Percentiles rank a stretch among this genome's conserved stretches.
Conservation (phyloP, 345 rosid species). For the Dipteronia dyeriana region DNA sequence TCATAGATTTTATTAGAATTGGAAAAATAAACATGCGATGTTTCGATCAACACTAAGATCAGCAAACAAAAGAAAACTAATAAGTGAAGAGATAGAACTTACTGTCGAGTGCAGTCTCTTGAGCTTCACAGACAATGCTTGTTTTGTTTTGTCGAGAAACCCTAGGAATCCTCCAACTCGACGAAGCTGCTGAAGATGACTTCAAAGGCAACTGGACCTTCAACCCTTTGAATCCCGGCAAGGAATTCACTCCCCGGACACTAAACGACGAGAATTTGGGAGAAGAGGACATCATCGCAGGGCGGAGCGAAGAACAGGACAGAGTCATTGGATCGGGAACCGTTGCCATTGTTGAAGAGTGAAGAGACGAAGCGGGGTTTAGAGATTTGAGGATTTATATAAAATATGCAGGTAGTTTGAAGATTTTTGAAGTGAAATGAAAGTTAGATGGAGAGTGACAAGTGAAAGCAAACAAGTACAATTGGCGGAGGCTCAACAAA, state of each 20-base stretch:
- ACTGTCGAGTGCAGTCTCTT: conserved; percentile 48
- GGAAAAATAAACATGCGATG: not conserved
- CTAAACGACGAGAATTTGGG: conserved; percentile 23
- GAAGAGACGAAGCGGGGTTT: not conserved
- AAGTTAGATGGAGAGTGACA: conserved; percentile 18
- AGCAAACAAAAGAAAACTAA: not conserved
- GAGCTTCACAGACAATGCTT: conserved; percentile 56
- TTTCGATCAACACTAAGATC: not conserved
- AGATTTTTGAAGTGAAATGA: conserved; percentile 4
- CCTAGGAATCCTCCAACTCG: conserved; percentile 29
- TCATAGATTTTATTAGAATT: not conserved
- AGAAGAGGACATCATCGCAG: conserved; percentile 25
- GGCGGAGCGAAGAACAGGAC: conserved; percentile 34
- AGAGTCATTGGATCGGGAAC: conserved; percentile 20
- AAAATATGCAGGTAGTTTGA: not conserved
- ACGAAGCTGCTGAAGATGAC: conserved; percentile 28
- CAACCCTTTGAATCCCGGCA: conserved; percentile 49
- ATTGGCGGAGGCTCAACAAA: conserved; percentile 1
- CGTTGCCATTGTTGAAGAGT: conserved; percentile 38
- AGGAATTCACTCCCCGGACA: conserved; percentile 24
- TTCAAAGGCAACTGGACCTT: conserved; percentile 39
- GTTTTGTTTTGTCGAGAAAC: conserved; percentile 33
- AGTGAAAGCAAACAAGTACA: not conserved
- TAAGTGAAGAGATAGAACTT: conserved; percentile 26
- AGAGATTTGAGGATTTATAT: not conserved